Percentiles rank a stretch among this genome's conserved stretches.
phyloP scores from a whole-genome alignment of 2,329 filamentous ascomycete species.

The Boeremia lycopersici region DNA sequence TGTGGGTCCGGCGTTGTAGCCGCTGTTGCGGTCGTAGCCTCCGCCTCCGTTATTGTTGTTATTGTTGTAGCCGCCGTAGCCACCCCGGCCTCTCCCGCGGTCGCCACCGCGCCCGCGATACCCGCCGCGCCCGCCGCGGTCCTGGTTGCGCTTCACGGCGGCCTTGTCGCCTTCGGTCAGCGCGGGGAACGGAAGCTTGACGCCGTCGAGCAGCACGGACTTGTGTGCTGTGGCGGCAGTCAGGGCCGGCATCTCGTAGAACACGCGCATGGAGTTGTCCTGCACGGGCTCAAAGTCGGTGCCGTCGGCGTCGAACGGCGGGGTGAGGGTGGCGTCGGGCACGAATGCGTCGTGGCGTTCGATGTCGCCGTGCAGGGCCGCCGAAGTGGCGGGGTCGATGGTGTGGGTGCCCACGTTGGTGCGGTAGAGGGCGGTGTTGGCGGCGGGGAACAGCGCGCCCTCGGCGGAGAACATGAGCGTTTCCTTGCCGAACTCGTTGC shows the following conservation, averaged over 20 bases:
- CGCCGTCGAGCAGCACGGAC: slow-evolving; percentile 89
- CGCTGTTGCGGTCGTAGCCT: slow-evolving; percentile 22
- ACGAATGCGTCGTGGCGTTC: slow-evolving; percentile 84
- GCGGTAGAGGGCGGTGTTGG: slow-evolving; percentile 86
- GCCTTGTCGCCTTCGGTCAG: slow-evolving; percentile 71
- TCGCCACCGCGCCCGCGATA: slow-evolving; percentile 41
- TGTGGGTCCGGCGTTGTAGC: slow-evolving; percentile 25
- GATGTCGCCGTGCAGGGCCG: slow-evolving; percentile 79
- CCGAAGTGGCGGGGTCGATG: slow-evolving; percentile 75
- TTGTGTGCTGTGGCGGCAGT: slow-evolving; percentile 75
- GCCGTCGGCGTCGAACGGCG: slow-evolving; percentile 71
- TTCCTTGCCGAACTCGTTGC: slow-evolving; percentile 82
- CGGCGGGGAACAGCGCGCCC: slow-evolving; percentile 84
- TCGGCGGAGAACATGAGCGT: slow-evolving; percentile 83
- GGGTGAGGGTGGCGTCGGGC: slow-evolving; percentile 79
- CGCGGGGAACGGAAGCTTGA: slow-evolving; percentile 72
- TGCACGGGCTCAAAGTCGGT: slow-evolving; percentile 40
- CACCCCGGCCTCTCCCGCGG: slow-evolving; percentile 12
- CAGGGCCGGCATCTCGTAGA: slow-evolving; percentile 77
- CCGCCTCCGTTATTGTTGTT: slow-evolving; percentile 24
- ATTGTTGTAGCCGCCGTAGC: slow-evolving; percentile 20
- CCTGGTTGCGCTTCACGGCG: slow-evolving; percentile 68
- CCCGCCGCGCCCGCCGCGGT: slow-evolving; percentile 72
- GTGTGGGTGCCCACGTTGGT: slow-evolving; percentile 71
- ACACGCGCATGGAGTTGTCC: slow-evolving; percentile 80